Evolutionary conservation across 768 basidiomycete genomes (phyloP).

Genomic region (Tephrocybe rancida): DNA sequence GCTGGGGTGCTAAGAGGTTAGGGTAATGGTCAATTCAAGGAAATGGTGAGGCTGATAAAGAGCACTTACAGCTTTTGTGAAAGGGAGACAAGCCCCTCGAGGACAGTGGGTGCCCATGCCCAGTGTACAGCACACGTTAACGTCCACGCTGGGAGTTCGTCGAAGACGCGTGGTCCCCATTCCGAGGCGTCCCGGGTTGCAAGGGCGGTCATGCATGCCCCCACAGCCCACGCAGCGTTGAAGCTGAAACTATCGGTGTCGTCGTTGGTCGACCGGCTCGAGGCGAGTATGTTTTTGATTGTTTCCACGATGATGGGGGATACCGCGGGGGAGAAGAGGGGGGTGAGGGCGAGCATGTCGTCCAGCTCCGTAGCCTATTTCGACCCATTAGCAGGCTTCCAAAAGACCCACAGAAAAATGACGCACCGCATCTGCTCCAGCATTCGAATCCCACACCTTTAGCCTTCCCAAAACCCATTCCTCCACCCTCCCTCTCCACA

Average conservation of each 20-base stretch:
- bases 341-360: conserved; percentile 55
- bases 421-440: conserved; percentile 43
- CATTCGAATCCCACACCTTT: conserved; percentile 38
- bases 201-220: conserved; percentile 60
- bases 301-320: conserved; percentile 45
- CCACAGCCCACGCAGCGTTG: conserved; percentile 57
- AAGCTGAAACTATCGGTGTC: conserved; percentile 21
- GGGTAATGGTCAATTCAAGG: neutral
- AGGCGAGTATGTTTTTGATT: conserved; percentile 40
- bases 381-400: conserved; percentile 1
- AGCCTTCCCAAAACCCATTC: conserved; percentile 49
- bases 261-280: conserved; percentile 18
- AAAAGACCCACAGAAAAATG: neutral
- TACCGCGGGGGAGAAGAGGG: conserved; percentile 49
- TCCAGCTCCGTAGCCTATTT: conserved; percentile 44
- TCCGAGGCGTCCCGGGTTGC: conserved; percentile 41
- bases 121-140: conserved; percentile 48
- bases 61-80: conserved; percentile 44
- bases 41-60: neutral
- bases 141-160: conserved; percentile 53
- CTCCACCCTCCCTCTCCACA: conserved; percentile 53
- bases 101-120: conserved; percentile 57
- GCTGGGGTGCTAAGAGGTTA: conserved; percentile 26
- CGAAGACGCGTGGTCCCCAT: conserved; percentile 43
- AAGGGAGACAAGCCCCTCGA: conserved; percentile 56